Conservation (phyloP, 208 protist genomes). For the Porcisia deanei region DNA sequence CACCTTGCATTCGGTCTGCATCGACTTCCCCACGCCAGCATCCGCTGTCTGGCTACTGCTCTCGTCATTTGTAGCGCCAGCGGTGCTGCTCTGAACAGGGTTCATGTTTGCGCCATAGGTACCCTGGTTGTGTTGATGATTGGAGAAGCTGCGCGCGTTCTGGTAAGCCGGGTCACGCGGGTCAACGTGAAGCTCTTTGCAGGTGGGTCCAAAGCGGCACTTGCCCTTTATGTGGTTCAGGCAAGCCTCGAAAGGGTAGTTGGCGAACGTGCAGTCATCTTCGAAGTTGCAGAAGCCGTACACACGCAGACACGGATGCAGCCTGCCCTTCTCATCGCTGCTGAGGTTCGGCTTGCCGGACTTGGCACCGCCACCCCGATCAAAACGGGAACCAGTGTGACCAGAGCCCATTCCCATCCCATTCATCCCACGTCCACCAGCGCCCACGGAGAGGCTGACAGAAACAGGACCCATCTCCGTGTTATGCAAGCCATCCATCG, state of each 20-base stretch:
- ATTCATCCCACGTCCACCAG: slow-evolving; percentile 5
- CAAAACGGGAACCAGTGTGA: slow-evolving; percentile 14
- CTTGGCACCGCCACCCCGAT: slow-evolving; percentile 19
- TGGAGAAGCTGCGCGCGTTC: slow-evolving; percentile 56
- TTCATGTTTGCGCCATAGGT: slow-evolving; percentile 9
- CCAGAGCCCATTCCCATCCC: slow-evolving; percentile 5
- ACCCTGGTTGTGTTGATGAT: slow-evolving; percentile 34
- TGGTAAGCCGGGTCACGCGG: slow-evolving; percentile 50
- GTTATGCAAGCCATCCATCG: slow-evolving; percentile 11
- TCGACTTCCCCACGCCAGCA: background rate
- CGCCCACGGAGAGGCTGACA: background rate
- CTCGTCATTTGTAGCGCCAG: slow-evolving; percentile 1
- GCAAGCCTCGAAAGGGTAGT: slow-evolving; percentile 89
- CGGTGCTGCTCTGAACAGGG: slow-evolving; percentile 8
- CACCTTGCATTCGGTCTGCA: slow-evolving; percentile 1
- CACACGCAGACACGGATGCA: slow-evolving; percentile 88
- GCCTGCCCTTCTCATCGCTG: slow-evolving; percentile 31
- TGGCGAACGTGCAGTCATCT: slow-evolving; percentile 84
- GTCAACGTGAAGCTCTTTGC: slow-evolving; percentile 90
- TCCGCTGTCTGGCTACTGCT: slow-evolving; percentile 10
- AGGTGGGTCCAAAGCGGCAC: slow-evolving; percentile 81
- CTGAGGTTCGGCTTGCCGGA: slow-evolving; percentile 14
- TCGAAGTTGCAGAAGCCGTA: slow-evolving; percentile 91
- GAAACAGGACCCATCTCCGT: slow-evolving; percentile 16
- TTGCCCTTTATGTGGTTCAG: slow-evolving; percentile 92